These are phyloP conservation scores for Phoma herbarum DNA, from an alignment of 2,329 filamentous ascomycete species.

Conservation along the genomic window DNA sequence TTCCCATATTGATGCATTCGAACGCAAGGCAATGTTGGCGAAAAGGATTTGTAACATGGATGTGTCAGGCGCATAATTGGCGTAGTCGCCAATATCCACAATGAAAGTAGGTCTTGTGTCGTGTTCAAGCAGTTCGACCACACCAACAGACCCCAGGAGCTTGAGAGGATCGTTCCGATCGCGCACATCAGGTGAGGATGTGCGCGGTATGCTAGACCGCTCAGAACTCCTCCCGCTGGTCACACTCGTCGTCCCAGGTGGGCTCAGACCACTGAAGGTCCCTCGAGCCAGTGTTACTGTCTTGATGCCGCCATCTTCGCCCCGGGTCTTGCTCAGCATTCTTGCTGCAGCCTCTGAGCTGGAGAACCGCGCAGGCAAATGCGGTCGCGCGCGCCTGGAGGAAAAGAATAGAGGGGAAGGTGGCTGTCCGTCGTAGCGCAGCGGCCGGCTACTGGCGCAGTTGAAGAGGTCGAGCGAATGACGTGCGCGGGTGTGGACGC, in stretches of 20 bases:
- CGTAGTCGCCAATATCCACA: constrained; percentile 69
- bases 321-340: constrained; percentile 62
- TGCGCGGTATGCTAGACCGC: constrained; percentile 60
- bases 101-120: constrained; percentile 81
- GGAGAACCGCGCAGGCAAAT: constrained; percentile 63
- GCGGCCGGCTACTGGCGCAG: constrained; percentile 33
- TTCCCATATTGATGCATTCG: constrained; percentile 64
- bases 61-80: constrained; percentile 61
- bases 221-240: constrained; percentile 64
- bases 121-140: constrained; percentile 77
- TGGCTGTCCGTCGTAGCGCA: constrained; percentile 46
- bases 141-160: constrained; percentile 70
- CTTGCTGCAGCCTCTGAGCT: constrained; percentile 66
- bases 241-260: constrained; percentile 56
- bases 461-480: constrained; percentile 51
- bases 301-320: constrained; percentile 61
- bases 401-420: constrained; percentile 64
- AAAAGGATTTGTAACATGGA: constrained; percentile 69
- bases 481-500: constrained; percentile 38
- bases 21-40: constrained; percentile 72
- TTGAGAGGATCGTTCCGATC: constrained; percentile 61
- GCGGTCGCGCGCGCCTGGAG: constrained; percentile 53
- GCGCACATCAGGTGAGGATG: constrained; percentile 62
- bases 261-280: constrained; percentile 52
- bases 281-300: constrained; percentile 62